phyloP scores from a whole-genome alignment of 768 basidiomycete species.

The Hydnum rufescens region DNA sequence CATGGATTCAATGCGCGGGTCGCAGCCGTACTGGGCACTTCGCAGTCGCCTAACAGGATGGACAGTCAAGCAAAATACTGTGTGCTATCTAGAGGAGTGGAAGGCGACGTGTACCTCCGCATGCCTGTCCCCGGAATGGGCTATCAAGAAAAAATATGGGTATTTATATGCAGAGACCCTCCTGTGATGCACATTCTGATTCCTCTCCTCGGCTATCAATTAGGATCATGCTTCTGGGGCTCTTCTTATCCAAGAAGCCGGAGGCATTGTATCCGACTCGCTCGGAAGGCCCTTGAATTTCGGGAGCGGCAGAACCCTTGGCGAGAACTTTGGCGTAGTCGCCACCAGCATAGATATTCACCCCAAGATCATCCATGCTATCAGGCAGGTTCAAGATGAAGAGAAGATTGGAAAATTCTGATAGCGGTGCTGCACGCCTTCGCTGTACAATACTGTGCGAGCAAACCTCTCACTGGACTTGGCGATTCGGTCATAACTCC shows the following conservation, averaged over 20 bases:
- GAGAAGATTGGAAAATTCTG: too few relatives aligned
- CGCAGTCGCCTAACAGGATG: constrained; percentile 55
- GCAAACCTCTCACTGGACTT: too few relatives aligned
- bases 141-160: constrained; percentile 96
- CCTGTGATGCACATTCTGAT: neutral
- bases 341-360: constrained; percentile 63
- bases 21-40: constrained; percentile 43
- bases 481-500: too few relatives aligned
- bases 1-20: constrained; percentile 67
- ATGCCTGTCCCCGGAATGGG: constrained; percentile 51
- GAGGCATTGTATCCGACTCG: constrained; percentile 74
- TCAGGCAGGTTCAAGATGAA: constrained; percentile 55
- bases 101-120: constrained; percentile 56
- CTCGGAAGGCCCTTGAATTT: constrained; percentile 65
- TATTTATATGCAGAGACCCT: neutral
- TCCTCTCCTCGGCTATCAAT: neutral
- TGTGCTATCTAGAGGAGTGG: constrained; percentile 48
- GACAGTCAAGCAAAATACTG: constrained; percentile 95
- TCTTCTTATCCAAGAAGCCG: constrained; percentile 72
- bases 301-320: constrained; percentile 66
- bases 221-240: constrained; percentile 84
- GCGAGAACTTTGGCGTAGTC: constrained; percentile 72
- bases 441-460: too few relatives aligned
- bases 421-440: too few relatives aligned
- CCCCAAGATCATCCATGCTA: constrained; percentile 45